Evolutionary conservation across 305 asterid species (phyloP), one percentile per base, ranked within the genome.

Genomic region (Nicotiana rustica): DNA sequence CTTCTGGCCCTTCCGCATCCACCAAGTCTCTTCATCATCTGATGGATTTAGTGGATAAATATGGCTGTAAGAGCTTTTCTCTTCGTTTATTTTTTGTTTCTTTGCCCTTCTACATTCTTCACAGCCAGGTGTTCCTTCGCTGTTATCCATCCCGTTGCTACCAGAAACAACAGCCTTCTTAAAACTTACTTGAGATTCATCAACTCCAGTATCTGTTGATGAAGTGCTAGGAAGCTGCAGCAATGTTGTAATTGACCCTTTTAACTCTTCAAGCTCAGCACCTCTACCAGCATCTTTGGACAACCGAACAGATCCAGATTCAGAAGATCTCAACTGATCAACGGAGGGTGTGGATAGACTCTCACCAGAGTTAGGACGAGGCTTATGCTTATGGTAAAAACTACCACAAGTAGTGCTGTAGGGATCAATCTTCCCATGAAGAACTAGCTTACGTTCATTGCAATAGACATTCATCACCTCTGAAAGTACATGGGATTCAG

Each of bases 21-120:
- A 97, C 99, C 99, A 97, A 49, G 83, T 64, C 44, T 95, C 99
- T 78, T 94, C 98, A 61, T 94, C 97, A 35, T 93, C 99, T 78
- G 84, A 86, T 78, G 85, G 85, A 92, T 77, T 86, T 55, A 90
- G 86, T 21, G 85, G 81, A 78, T 65, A 79, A 6, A 82, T 84
- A 89, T 89, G 95, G 70, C 82, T 47, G 67, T 87, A 84, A n/a
- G 91, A 88, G 89, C 92, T 88, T 84, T 85, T 85, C 47, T 92
- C 98, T 82, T 93, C 99, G 77, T 91, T 87, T 83, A 92, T 66
- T 88, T 91, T 97, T 87, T 93, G 99, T 82, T 97, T 91, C 89
- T 97, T 97, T 78, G 81, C 88, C 85, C 91, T 93, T 89, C 90
- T 92, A 89, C 99, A 97, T 86, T 97, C 99, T 90, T 97, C 97